A percentile compares a stretch with the other conserved stretches of the same genome.
Evolutionary conservation across 805 yeast species (phyloP).

Genomic region (Kodamaea jinghongensis): DNA sequence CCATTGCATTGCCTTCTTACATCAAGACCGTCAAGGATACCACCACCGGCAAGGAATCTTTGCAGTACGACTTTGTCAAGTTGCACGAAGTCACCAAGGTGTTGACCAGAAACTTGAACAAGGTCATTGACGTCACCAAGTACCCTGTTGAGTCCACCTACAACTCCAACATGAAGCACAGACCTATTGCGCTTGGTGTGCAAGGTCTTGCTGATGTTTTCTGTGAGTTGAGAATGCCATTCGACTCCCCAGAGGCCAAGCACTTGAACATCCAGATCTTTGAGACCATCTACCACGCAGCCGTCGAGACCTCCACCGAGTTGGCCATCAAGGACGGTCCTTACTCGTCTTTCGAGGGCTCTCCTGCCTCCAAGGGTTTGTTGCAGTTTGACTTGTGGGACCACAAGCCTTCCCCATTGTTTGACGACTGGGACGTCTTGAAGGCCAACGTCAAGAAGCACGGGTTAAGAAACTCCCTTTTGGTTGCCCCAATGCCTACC

Average conservation of each 20-base stretch:
- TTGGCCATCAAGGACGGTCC: conserved; percentile 51
- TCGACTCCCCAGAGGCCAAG: conserved; percentile 56
- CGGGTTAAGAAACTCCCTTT: conserved; percentile 57
- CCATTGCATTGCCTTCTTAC: conserved; percentile 56
- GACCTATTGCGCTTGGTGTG: conserved; percentile 64
- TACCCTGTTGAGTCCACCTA: conserved; percentile 57
- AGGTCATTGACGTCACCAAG: conserved; percentile 53
- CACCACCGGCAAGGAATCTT: conserved; percentile 13
- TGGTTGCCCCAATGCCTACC: conserved; percentile 67
- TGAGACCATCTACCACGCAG: conserved; percentile 61
- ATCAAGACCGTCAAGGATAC: conserved; percentile 43
- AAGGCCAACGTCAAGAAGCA: conserved; percentile 46
- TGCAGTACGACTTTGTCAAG: conserved; percentile 54
- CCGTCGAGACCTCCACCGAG: conserved; percentile 56
- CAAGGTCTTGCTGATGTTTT: conserved; percentile 63
- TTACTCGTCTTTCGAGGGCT: conserved; percentile 51
- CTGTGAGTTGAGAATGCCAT: conserved; percentile 54
- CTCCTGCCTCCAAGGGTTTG: conserved; percentile 58
- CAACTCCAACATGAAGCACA: conserved; percentile 52
- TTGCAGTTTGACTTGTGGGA: conserved; percentile 60
- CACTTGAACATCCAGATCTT: conserved; percentile 57
- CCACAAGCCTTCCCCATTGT: conserved; percentile 54
- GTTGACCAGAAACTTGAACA: conserved; percentile 53
- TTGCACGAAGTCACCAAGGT: conserved; percentile 55
- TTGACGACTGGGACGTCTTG: conserved; percentile 56